These are phyloP conservation scores for Globisporangium radiosum DNA, from an alignment of 352 stramenopile species.

Conservation along the genomic window DNA sequence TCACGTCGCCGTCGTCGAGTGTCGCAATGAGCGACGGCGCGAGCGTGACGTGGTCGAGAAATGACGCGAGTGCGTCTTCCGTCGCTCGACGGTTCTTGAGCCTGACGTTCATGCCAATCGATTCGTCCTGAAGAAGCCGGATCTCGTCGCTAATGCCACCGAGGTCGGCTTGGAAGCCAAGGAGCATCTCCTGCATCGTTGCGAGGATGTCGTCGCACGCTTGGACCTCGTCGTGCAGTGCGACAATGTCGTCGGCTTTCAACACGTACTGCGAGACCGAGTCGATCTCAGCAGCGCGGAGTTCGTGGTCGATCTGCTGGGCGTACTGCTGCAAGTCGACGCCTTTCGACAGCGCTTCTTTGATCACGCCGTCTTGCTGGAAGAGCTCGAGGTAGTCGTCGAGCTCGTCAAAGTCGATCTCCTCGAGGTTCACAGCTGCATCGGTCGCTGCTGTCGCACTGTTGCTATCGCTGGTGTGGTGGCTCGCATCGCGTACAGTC, in stretches of 20 bases:
- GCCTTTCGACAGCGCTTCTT: slow-evolving; percentile 86
- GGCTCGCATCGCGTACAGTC: background rate
- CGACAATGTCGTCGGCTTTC: slow-evolving; percentile 86
- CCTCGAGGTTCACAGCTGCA: slow-evolving; percentile 51
- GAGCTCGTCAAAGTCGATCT: slow-evolving; percentile 92
- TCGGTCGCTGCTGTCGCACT: background rate
- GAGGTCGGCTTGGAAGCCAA: slow-evolving; percentile 98
- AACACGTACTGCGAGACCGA: slow-evolving; percentile 85
- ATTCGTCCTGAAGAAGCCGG: slow-evolving; percentile 94
- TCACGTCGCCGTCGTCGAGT: slow-evolving; percentile 93
- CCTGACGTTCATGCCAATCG: slow-evolving; percentile 89
- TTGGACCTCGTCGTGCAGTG: slow-evolving; percentile 92
- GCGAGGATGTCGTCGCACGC: slow-evolving; percentile 95
- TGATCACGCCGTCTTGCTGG: slow-evolving; percentile 91
- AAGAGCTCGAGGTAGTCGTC: slow-evolving; percentile 94
- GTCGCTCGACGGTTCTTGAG: slow-evolving; percentile 93
- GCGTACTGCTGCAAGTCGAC: slow-evolving; percentile 90
- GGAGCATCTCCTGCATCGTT: slow-evolving; percentile 96
- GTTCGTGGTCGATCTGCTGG: slow-evolving; percentile 85
- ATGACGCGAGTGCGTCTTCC: slow-evolving; percentile 90
- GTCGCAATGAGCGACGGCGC: slow-evolving; percentile 88
- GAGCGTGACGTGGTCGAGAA: slow-evolving; percentile 95
- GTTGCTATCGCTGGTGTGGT: background rate
- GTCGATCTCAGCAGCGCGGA: slow-evolving; percentile 78
- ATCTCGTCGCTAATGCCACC: slow-evolving; percentile 97